These are phyloP conservation scores for Fusarium staphyleae DNA, from an alignment of 2,329 filamentous ascomycete genomes.

Conservation along the genomic window DNA sequence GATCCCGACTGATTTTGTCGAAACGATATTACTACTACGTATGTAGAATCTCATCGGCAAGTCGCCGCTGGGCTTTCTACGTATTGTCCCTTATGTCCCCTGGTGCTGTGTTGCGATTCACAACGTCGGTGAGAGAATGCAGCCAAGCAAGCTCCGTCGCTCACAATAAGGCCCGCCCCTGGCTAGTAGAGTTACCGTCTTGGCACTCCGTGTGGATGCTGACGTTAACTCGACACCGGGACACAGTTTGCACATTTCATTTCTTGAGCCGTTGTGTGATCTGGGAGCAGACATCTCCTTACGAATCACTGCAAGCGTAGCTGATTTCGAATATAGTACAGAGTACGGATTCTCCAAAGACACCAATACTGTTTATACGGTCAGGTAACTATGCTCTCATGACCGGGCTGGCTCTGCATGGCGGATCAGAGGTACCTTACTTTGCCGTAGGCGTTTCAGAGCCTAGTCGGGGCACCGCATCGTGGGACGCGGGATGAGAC, in stretches of 20 bases:
- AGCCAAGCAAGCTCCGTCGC: constrained; percentile 16
- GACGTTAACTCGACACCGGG: not conserved
- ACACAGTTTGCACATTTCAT: constrained; percentile 4
- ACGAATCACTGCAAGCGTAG: constrained; percentile 6
- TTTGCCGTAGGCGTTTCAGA: constrained; percentile 35
- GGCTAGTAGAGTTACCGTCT: not conserved
- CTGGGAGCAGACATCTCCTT: not conserved
- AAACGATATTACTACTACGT: not conserved
- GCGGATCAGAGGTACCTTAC: constrained; percentile 17
- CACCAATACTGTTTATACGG: not conserved
- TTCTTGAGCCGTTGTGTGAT: constrained; percentile 4
- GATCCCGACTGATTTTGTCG: constrained; percentile 1
- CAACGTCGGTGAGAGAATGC: constrained; percentile 9
- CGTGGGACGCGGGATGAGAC: constrained; percentile 29
- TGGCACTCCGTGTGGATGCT: constrained; percentile 10
- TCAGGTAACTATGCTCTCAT: not conserved
- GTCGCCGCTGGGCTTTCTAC: constrained; percentile 11
- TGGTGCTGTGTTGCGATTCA: constrained; percentile 18
- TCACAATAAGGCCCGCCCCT: constrained; percentile 26
- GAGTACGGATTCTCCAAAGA: not conserved
- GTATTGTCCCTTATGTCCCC: constrained; percentile 1
- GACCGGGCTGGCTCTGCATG: constrained; percentile 13
- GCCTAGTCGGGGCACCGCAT: constrained; percentile 23
- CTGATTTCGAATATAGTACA: not conserved
- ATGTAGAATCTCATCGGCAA: constrained; percentile 14